Base-by-base conservation (phyloP, 495 filamentous ascomycete species). In the Aspergillus incahuasiensis region DNA sequence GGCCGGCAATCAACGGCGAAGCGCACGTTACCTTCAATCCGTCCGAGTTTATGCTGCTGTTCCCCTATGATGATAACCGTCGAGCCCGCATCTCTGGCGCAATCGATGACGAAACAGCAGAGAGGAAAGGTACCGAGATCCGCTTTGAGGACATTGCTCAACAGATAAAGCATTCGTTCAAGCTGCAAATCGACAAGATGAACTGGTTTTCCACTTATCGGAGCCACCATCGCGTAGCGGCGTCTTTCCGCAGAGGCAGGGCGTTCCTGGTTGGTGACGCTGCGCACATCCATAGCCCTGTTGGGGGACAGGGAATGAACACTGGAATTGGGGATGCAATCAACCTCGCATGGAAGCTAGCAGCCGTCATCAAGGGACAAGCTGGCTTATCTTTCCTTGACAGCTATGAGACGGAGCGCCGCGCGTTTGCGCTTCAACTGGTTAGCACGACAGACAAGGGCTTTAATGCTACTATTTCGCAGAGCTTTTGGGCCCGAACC, bases 281-380 rank as follows among this genome's bases (percentile, higher is more conserved):
- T 5, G 80, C 79, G 3, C 83, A 86, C 56, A 81, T 78, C 25
- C 79, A 83, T 60, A 79, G 74, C 32, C 81, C 82, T 0, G 75
- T 73, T 0, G 81, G 79, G 0, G 82, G 78, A 1, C 82, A 82
- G 49, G 83, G 83, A 3, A 79, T 86, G 74, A 86, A 86, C 58
- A 79, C 78, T 0, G 82, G 83, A 0, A 79, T 85, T 22, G 75
- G 79, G 38, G 82, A 86, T 48, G 72, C 81, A 0, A 68, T 83
- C 34, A 84, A 85, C 48, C 70, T 86, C 0, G 78, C 74, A 8
- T 86, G 84, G 84, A 80, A 79, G 46, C 51, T 79, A 0, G 63
- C 71, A 3, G 73, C 75, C 16, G 77, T 80, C 6, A 60, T 79
- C 16, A 72, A 74, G n/a, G 74, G 76, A 2, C 58, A 68, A 8